phyloP scores from a whole-genome alignment of 2,329 filamentous ascomycete species.

The Mycosphaerella sp. region DNA sequence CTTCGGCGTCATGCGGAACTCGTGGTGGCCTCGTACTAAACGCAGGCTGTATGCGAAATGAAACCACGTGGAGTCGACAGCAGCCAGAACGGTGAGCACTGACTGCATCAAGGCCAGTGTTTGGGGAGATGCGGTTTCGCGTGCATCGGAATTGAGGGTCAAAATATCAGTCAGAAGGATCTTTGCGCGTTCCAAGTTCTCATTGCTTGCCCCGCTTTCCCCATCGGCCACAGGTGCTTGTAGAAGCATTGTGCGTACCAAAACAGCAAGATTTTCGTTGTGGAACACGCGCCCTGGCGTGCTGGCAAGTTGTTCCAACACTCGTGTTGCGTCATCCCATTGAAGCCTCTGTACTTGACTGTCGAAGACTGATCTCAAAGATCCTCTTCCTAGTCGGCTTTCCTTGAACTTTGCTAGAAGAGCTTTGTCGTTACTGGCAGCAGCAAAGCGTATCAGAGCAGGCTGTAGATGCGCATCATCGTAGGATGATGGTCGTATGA shows the following conservation, averaged over 20 bases:
- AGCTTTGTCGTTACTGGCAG: slow-evolving; percentile 42
- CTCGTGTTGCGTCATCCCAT: slow-evolving; percentile 38
- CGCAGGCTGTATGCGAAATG: slow-evolving; percentile 12
- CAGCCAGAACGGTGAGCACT: slow-evolving; percentile 20
- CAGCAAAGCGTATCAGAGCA: slow-evolving; percentile 51
- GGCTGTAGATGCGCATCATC: slow-evolving; percentile 45
- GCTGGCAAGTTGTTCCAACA: slow-evolving; percentile 29
- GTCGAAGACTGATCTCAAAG: slow-evolving; percentile 36
- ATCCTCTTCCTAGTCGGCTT: slow-evolving; percentile 4
- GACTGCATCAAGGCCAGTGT: neutral
- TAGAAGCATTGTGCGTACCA: slow-evolving; percentile 13
- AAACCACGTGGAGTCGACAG: slow-evolving; percentile 16
- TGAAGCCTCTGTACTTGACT: slow-evolving; percentile 38
- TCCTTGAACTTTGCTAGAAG: slow-evolving; percentile 29
- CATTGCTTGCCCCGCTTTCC: neutral
- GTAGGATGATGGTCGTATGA: slow-evolving; percentile 45
- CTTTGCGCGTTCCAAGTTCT: slow-evolving; percentile 8
- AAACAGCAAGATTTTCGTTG: slow-evolving; percentile 9
- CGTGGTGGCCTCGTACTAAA: slow-evolving; percentile 3
- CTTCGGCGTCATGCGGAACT: slow-evolving; percentile 23
- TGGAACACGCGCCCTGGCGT: slow-evolving; percentile 18
- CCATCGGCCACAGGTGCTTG: neutral
- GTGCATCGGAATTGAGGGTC: neutral
- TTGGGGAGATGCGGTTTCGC: neutral
- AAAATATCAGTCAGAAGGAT: slow-evolving; percentile 10